Conservation (phyloP, 805 yeast genomes). For the Candida insectorum region DNA sequence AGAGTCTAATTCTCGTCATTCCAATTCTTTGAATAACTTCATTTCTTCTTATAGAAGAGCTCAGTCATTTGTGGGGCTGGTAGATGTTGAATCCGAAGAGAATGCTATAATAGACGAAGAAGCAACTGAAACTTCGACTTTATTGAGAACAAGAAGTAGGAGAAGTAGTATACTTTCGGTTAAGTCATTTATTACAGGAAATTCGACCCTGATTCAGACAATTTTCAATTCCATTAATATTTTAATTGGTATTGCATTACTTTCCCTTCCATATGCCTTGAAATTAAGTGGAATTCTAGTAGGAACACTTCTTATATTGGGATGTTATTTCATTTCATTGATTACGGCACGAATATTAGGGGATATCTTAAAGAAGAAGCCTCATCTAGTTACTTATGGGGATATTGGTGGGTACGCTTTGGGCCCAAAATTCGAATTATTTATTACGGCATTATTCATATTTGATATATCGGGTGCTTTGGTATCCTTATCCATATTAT, state of each 20-base stretch:
- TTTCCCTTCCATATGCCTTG: slow-evolving; percentile 70
- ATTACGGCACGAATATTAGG: slow-evolving; percentile 56
- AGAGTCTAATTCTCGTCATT: too few relatives aligned
- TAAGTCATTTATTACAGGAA: slow-evolving; percentile 14
- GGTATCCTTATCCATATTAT: slow-evolving; percentile 53
- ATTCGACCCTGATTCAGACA: slow-evolving; percentile 66
- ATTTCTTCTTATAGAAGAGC: slow-evolving; percentile 39
- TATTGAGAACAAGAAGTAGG: slow-evolving; percentile 8
- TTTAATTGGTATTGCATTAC: slow-evolving; percentile 70
- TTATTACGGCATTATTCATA: slow-evolving; percentile 49
- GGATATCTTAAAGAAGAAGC: slow-evolving; percentile 38
- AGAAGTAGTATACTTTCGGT: slow-evolving; percentile 10
- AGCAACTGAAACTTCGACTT: slow-evolving; percentile 14
- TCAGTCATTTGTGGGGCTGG: slow-evolving; percentile 23
- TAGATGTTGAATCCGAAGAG: slow-evolving; percentile 4
- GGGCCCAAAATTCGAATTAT: slow-evolving; percentile 41
- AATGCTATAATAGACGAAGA: slow-evolving; percentile 13
- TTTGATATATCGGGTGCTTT: slow-evolving; percentile 62
- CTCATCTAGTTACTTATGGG: slow-evolving; percentile 49
- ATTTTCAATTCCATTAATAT: slow-evolving; percentile 69
- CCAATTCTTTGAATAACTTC: slow-evolving; percentile 35
- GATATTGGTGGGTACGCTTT: slow-evolving; percentile 53
- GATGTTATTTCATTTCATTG: slow-evolving; percentile 48
- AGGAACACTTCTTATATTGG: slow-evolving; percentile 42
- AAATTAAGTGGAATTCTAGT: slow-evolving; percentile 64